Evolutionary conservation across 202 grass and related monocot species (phyloP).

Genomic region (Panicum virgatum): DNA sequence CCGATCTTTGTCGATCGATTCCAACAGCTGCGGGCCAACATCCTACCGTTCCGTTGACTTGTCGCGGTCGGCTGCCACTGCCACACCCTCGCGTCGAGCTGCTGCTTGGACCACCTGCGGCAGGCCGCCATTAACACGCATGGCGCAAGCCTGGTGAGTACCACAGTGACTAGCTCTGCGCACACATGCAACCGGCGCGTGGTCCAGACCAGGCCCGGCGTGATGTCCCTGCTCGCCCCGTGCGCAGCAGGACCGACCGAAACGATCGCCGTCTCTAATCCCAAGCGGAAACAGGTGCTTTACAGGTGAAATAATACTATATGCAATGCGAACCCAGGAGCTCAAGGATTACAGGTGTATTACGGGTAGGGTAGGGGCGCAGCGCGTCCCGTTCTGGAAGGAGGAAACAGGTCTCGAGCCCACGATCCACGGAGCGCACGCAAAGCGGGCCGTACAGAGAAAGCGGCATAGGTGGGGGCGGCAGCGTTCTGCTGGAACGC

Average conservation of each 20-base stretch:
- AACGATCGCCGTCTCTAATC: neutral
- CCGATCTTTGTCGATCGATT: slow-evolving; percentile 24
- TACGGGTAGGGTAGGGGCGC: neutral
- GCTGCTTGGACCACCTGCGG: slow-evolving; percentile 39
- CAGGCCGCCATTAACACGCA: slow-evolving; percentile 2
- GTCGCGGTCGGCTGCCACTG: slow-evolving; percentile 16
- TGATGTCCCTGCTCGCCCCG: slow-evolving; percentile 12
- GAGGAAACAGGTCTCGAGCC: neutral
- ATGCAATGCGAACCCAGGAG: no score
- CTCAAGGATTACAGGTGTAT: neutral
- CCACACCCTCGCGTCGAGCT: neutral
- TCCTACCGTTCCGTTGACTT: neutral
- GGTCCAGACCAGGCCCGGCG: slow-evolving; percentile 14
- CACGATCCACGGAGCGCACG: neutral
- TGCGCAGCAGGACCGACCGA: neutral
- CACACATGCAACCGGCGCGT: slow-evolving; percentile 36
- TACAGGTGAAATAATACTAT: no score
- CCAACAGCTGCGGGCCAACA: neutral
- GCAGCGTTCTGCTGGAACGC: neutral
- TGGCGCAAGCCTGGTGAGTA: slow-evolving; percentile 9
- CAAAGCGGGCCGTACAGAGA: slow-evolving; percentile 29
- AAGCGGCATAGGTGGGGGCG: slow-evolving; percentile 20
- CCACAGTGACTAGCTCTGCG: slow-evolving; percentile 26
- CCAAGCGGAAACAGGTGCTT: neutral
- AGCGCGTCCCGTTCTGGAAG: neutral